phyloP scores from a whole-genome alignment of 2,329 filamentous ascomycete genomes.

The Xylariaceae sp. region DNA sequence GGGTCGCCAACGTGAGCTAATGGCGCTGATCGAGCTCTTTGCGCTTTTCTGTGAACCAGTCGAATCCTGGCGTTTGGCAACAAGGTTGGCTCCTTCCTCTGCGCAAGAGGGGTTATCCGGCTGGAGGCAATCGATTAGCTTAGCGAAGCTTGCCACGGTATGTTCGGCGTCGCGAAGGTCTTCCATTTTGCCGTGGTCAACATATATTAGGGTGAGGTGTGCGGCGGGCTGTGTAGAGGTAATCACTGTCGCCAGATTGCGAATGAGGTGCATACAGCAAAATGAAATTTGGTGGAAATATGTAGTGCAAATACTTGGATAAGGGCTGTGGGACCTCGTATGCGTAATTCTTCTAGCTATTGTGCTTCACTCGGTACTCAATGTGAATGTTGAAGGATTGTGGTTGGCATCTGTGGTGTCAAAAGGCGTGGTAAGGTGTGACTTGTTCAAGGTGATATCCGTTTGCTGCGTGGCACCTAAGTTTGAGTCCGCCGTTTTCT shows the following conservation, averaged over 20 bases:
- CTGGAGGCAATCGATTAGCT: constrained; percentile 32
- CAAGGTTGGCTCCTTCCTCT: constrained; percentile 6
- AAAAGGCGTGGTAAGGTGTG: constrained; percentile 5
- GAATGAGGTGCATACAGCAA: not conserved
- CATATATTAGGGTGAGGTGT: not conserved
- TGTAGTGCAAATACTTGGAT: not conserved
- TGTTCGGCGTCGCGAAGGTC: constrained; percentile 37
- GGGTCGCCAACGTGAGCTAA: constrained; percentile 20
- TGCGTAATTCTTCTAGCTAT: not conserved
- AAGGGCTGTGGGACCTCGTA: not conserved
- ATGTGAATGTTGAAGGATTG: not conserved
- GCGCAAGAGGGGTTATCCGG: constrained; percentile 13
- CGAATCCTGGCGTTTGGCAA: constrained; percentile 28
- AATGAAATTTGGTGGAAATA: not conserved
- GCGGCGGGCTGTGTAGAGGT: not conserved
- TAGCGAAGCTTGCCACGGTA: constrained; percentile 33
- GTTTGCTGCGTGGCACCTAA: constrained; percentile 16
- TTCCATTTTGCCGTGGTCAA: constrained; percentile 29
- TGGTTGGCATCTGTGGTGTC: constrained; percentile 1
- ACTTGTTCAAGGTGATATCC: constrained; percentile 11
- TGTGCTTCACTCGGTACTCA: not conserved
- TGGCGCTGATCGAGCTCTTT: constrained; percentile 12
- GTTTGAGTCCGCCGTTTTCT: not conserved
- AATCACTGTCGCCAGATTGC: not conserved
- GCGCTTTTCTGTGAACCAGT: constrained; percentile 23